Percentiles rank a stretch among this genome's conserved stretches.
Evolutionary conservation across 2,329 filamentous ascomycete species (phyloP).

Genomic region (Epicoccum sorghinum): DNA sequence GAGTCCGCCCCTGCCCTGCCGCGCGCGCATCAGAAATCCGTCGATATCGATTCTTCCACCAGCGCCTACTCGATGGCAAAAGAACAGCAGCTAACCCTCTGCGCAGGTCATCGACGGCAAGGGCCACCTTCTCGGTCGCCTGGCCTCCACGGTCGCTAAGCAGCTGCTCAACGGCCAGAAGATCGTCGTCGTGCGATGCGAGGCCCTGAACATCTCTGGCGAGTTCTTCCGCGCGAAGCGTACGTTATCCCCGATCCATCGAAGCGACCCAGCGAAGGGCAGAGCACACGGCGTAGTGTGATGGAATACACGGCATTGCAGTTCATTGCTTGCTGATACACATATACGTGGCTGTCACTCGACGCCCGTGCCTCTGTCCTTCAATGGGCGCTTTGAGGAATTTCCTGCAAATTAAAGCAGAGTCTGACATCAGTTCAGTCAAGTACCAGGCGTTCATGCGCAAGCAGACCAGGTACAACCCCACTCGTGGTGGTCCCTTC

Average conservation of each 20-base stretch:
- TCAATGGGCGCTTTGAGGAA: constrained; percentile 16
- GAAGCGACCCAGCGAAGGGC: constrained; percentile 19
- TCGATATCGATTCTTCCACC: not conserved
- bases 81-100: constrained; percentile 37
- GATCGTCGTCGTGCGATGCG: constrained; percentile 98
- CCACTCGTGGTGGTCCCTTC: constrained; percentile 99
- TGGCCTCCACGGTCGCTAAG: constrained; percentile 98
- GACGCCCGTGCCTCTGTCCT: constrained; percentile 17
- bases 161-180: constrained; percentile 99
- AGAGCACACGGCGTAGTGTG: constrained; percentile 22
- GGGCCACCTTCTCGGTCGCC: constrained; percentile 98
- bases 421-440: constrained; percentile 65
- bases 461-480: constrained; percentile 99
- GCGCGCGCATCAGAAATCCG: constrained; percentile 13
- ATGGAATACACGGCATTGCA: constrained; percentile 12
- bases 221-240: constrained; percentile 99
- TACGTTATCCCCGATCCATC: constrained; percentile 66
- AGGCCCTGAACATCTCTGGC: constrained; percentile 99
- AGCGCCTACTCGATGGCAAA: constrained; percentile 10
- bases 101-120: constrained; percentile 93
- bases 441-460: constrained; percentile 99
- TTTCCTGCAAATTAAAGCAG: constrained; percentile 35
- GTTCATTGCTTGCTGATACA: constrained; percentile 13
- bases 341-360: constrained; percentile 11
- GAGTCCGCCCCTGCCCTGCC: constrained; percentile 49